Conservation (phyloP, 1,139 yeast species). For the Geotrichum citri-aurantii region DNA sequence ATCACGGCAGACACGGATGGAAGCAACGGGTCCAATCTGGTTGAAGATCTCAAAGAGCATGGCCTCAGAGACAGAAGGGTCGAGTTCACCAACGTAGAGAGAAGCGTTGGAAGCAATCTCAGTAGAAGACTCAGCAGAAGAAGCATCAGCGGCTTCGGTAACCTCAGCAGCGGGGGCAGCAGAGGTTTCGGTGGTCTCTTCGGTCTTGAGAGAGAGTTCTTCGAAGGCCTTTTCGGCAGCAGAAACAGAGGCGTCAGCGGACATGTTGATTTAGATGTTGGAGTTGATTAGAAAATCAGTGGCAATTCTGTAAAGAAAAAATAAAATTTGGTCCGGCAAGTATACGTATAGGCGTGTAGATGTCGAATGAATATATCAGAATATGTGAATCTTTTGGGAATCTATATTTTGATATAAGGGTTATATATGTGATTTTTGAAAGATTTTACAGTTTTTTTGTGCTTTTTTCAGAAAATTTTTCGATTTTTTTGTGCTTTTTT, state of each 20-base stretch:
- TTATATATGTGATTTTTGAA: constrained; percentile 14
- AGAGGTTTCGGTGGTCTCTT: constrained; percentile 22
- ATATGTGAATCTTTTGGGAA: background rate
- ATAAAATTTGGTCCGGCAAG: background rate
- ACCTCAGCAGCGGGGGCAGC: constrained; percentile 26
- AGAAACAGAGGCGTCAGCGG: constrained; percentile 38
- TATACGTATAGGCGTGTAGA: background rate
- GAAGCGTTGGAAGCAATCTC: constrained; percentile 59
- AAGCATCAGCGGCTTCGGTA: constrained; percentile 28
- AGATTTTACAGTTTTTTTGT: constrained; percentile 16
- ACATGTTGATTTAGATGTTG: constrained; percentile 23
- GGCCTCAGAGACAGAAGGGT: constrained; percentile 90
- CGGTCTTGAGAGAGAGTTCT: constrained; percentile 31
- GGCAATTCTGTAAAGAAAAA: background rate
- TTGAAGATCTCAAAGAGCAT: constrained; percentile 90
- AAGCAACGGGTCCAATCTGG: constrained; percentile 91
- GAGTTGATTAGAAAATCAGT: background rate
- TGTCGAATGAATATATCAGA: background rate
- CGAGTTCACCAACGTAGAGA: constrained; percentile 95
- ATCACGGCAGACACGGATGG: constrained; percentile 98
- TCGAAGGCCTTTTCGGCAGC: constrained; percentile 39
- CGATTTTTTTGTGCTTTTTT: constrained; percentile 22
- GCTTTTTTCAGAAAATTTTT: constrained; percentile 20
- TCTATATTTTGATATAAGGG: background rate
- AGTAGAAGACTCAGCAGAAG: constrained; percentile 33